Base-by-base conservation (phyloP, 192 early-diverging fungal genomes). In the Coemansia sp. region DNA sequence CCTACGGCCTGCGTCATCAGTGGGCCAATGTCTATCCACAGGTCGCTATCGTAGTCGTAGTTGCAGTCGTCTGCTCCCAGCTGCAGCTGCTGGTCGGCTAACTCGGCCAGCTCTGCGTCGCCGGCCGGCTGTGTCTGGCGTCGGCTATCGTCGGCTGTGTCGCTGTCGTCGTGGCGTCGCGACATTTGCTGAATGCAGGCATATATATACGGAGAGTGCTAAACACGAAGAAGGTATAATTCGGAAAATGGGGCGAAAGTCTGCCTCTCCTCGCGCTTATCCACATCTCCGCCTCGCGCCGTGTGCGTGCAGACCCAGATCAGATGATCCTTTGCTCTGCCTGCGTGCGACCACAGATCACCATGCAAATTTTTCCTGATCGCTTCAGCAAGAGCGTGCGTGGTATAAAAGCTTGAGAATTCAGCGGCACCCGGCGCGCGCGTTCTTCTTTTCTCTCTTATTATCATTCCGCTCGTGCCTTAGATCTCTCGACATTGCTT, bases 401-500 rank as follows among this genome's bases (percentile, higher is more conserved):
- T 8, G 9, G 34, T 37, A 37, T 37, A 37, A 37, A n/a, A n/a
- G n/a, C n/a, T n/a, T n/a, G n/a, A n/a, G n/a, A n/a, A 37, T 9
- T 9, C 3, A 1, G 34, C 1, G 3, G 34, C 30, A 37, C 34
- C 34, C 7, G 9, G 34, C 2, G 7, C 9, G 3, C 37, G 18
- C 17, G 19, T 45, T n/a, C 37, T 51, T 54, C 30, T 62, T 19
- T 33, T 51, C 24, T 54, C 55, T 56, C 55, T 55, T 40, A 56
- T 56, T 30, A 24, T 27, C 4, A 23, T 48, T 43, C 42, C n/a
- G 73, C 67, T 62, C 57, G 67, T 46, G 73, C 73, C 73, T 77
- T 77, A 67, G 73, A 77, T 77, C 73, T 52, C 50, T 66, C 53
- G 60, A 75, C 67, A 69, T 70, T 77, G 64, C 48, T 40, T 50